A percentile compares a stretch with the other conserved stretches of the same genome.
Conservation (phyloP, 1,284 basidiomycete species). For the Crepidotus sp. region DNA sequence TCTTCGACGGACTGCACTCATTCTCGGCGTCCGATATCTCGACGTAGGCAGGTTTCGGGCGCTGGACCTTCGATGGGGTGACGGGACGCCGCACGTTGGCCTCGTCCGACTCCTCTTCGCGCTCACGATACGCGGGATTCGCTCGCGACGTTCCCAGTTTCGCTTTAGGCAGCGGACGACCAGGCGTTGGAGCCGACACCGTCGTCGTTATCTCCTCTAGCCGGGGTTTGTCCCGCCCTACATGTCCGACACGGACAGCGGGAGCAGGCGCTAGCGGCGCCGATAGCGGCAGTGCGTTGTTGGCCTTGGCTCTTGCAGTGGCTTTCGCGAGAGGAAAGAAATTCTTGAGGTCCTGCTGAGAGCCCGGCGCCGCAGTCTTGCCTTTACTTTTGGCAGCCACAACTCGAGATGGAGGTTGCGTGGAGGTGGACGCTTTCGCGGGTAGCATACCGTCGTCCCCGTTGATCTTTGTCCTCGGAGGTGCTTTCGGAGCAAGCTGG, state of each 20-base stretch:
- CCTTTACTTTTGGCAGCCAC: conserved; percentile 10
- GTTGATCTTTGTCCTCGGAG: no score
- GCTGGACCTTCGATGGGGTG: conserved; percentile 2
- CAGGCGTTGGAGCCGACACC: conserved; percentile 7
- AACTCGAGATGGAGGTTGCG: neutral
- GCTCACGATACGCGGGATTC: neutral
- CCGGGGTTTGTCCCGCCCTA: neutral
- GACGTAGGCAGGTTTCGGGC: neutral
- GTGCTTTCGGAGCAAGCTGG: neutral
- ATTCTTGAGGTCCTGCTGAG: conserved; percentile 7
- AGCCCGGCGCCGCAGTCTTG: neutral
- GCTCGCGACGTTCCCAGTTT: neutral
- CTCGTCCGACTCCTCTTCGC: conserved; percentile 2
- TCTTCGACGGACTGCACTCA: neutral
- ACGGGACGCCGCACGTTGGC: neutral
- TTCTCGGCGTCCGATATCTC: conserved; percentile 3
- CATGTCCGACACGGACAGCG: neutral
- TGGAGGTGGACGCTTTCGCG: neutral
- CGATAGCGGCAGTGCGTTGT: conserved; percentile 1
- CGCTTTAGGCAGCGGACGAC: neutral
- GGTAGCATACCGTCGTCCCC: no score
- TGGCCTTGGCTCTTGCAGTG: conserved; percentile 3
- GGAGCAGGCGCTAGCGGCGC: conserved; percentile 4
- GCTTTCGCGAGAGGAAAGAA: conserved; percentile 15
- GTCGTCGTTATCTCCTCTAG: no score